These are phyloP conservation scores for Debaryomyces robertsiae DNA, from an alignment of 1,139 yeast species.

Conservation along the genomic window DNA sequence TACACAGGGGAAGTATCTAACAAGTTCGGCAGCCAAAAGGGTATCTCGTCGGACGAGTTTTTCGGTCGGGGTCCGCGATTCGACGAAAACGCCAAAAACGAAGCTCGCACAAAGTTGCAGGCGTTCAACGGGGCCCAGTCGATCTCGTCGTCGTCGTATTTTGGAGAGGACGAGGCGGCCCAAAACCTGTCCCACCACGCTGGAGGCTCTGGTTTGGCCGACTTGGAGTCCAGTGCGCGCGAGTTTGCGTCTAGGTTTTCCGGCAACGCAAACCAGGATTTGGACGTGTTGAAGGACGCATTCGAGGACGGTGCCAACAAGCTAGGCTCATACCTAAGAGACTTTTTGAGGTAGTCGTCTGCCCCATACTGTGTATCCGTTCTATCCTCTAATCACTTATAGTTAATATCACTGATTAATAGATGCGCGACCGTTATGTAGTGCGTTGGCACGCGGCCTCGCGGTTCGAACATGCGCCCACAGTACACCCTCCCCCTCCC, in stretches of 20 bases:
- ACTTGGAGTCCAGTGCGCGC: conserved; percentile 60
- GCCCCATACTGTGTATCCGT: not conserved
- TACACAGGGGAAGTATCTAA: conserved; percentile 73
- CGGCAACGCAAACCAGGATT: conserved; percentile 82
- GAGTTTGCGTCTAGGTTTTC: conserved; percentile 70
- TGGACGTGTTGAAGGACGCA: conserved; percentile 88
- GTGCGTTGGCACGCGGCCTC: too few relatives aligned
- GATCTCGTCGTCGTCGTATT: conserved; percentile 89
- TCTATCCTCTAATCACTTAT: not conserved
- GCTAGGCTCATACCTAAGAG: conserved; percentile 81
- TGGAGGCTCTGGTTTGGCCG: conserved; percentile 31
- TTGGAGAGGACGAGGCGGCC: conserved; percentile 75
- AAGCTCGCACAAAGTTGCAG: conserved; percentile 78
- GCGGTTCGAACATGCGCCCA: too few relatives aligned
- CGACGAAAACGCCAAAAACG: conserved; percentile 76
- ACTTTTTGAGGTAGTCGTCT: conserved; percentile 58
- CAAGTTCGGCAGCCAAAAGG: conserved; percentile 88
- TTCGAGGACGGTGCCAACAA: conserved; percentile 92
- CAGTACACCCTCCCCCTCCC: too few relatives aligned
- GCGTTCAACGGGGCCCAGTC: conserved; percentile 84
- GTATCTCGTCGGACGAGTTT: conserved; percentile 91
- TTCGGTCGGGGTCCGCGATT: conserved; percentile 84
- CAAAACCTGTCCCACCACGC: conserved; percentile 27
- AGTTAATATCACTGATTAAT: conserved; percentile 7
- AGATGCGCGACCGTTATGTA: not conserved